A percentile compares a stretch with the other conserved stretches of the same genome.
These are phyloP conservation scores for Tillandsia leiboldiana DNA, from an alignment of 176 grass and related monocot genomes.

Conservation along the genomic window DNA sequence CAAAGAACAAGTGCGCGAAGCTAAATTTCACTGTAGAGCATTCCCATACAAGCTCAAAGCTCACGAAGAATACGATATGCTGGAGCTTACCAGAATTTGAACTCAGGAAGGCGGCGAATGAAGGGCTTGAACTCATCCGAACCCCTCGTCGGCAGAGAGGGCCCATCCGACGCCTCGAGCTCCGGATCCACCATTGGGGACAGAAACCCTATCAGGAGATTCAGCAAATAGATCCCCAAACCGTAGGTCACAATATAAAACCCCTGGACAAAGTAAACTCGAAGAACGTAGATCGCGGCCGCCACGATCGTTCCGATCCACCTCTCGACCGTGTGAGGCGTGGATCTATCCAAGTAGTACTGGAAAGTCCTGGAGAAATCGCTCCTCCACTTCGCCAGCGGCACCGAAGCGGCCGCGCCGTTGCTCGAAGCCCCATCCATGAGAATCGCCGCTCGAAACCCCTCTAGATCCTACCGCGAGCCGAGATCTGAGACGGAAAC, in stretches of 20 bases:
- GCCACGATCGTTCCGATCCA: slow-evolving; percentile 51
- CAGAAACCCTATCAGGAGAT: slow-evolving; percentile 97
- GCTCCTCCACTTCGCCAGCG: slow-evolving; percentile 42
- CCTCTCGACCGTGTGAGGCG: slow-evolving; percentile 49
- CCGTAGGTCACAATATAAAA: slow-evolving; percentile 91
- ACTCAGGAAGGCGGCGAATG: slow-evolving; percentile 83
- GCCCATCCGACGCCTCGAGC: slow-evolving; percentile 54
- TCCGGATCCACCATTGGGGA: slow-evolving; percentile 94
- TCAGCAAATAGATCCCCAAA: slow-evolving; percentile 90
- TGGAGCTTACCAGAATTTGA: slow-evolving; percentile 79
- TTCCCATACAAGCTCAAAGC: background rate
- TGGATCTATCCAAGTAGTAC: slow-evolving; percentile 81
- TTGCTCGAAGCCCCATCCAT: background rate
- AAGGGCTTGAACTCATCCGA: slow-evolving; percentile 97
- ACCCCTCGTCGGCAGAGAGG: slow-evolving; percentile 61
- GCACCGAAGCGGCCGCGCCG: slow-evolving; percentile 18
- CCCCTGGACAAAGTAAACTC: slow-evolving; percentile 71
- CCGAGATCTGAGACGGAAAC: background rate
- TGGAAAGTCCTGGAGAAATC: slow-evolving; percentile 66
- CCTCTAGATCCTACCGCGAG: background rate
- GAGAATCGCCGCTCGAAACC: background rate
- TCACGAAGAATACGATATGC: background rate
- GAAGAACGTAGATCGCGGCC: slow-evolving; percentile 53
- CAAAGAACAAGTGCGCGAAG: background rate
- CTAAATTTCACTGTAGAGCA: background rate